Evolutionary conservation across 805 yeast genomes (phyloP).

Genomic region (Teunomyces pallodes): DNA sequence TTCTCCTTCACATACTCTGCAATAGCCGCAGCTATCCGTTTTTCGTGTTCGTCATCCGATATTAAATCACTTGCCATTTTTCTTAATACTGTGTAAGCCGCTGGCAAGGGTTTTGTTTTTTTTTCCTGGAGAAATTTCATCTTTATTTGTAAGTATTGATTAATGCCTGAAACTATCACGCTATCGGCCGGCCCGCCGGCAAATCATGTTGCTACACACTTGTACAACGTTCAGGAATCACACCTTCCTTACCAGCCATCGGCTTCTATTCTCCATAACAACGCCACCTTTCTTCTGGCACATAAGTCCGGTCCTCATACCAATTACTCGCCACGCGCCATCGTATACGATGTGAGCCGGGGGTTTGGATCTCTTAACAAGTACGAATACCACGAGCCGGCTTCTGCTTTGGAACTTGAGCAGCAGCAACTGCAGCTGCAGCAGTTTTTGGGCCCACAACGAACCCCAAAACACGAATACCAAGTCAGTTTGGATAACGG

Average conservation of each 20-base stretch:
- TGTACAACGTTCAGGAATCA: constrained; percentile 75
- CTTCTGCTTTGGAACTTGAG: not conserved
- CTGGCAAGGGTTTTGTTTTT: not conserved
- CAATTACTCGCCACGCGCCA: constrained; percentile 71
- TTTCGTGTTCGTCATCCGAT: constrained; percentile 1
- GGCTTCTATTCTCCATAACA: constrained; percentile 46
- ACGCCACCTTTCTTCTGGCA: constrained; percentile 37
- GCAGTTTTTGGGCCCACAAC: constrained; percentile 4
- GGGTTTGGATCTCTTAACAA: constrained; percentile 72
- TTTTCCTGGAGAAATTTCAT: not conserved
- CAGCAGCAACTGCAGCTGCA: not conserved
- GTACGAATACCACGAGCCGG: constrained; percentile 43
- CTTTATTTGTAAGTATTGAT: not conserved
- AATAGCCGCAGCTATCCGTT: not conserved
- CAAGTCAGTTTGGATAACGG: constrained; percentile 62
- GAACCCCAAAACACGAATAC: constrained; percentile 51
- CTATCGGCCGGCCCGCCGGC: constrained; percentile 57
- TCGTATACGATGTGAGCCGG: constrained; percentile 76
- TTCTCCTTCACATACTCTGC: not conserved
- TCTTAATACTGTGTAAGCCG: too few relatives aligned
- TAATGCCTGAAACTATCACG: constrained; percentile 65
- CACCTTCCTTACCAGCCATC: constrained; percentile 52
- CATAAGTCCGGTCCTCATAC: constrained; percentile 22
- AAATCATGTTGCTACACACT: constrained; percentile 75
- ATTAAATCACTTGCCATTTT: not conserved